Conservation (phyloP, 208 protist species). For the Trypanosoma theileri region DNA sequence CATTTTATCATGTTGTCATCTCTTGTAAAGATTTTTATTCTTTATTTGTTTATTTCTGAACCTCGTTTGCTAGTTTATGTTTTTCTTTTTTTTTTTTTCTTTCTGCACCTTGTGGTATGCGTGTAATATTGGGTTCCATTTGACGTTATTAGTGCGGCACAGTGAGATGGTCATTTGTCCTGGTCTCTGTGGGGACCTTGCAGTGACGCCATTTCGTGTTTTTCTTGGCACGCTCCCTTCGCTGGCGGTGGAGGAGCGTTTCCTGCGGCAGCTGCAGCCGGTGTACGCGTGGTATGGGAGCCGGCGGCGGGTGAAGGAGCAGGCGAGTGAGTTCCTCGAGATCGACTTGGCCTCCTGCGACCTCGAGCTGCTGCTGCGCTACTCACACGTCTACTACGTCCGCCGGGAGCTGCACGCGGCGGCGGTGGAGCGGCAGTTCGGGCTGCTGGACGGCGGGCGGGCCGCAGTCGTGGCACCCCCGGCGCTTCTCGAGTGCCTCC, state of each 20-base stretch:
- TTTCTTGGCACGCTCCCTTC: conserved; percentile 79
- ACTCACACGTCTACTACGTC: conserved; percentile 85
- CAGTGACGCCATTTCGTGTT: conserved; percentile 64
- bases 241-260: conserved; percentile 71
- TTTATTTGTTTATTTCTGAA: not conserved
- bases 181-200: conserved; percentile 80
- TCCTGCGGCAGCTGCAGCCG: conserved; percentile 76
- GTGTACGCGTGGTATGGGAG: conserved; percentile 85
- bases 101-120: too few species aligned
- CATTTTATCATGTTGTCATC: too few species aligned
- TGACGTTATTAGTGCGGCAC: not conserved
- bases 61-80: not conserved
- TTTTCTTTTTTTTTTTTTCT: not conserved
- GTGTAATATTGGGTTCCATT: too few species aligned
- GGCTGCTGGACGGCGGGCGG: conserved; percentile 79
- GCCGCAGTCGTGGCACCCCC: conserved; percentile 54
- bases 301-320: conserved; percentile 85
- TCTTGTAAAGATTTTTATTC: not conserved
- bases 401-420: conserved; percentile 78
- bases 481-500: conserved; percentile 56
- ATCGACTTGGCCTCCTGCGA: conserved; percentile 86
- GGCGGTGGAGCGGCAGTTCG: conserved; percentile 77
- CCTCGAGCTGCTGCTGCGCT: conserved; percentile 80
- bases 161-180: conserved; percentile 62
- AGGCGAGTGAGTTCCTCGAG: conserved; percentile 88